Evolutionary conservation across 257 asterid genomes (phyloP).

Genomic region (Jacaranda mimosifolia): DNA sequence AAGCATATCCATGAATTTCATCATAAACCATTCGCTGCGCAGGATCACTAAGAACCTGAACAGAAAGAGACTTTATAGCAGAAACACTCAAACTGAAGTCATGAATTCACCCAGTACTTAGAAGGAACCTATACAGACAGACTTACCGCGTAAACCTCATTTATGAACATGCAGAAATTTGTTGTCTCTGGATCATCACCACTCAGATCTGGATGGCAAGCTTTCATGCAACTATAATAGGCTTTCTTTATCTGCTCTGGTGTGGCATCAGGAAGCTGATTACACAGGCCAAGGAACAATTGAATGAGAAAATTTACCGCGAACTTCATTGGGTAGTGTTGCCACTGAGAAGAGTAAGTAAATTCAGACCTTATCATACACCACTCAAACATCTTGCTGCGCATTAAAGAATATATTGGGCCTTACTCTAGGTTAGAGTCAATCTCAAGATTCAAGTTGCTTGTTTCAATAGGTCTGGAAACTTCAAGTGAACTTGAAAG

Average conservation of each 20-base stretch:
- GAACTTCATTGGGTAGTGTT: not conserved
- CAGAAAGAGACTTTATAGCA: slow-evolving; percentile 36
- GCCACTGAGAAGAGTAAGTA: not conserved
- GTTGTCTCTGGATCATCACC: slow-evolving; percentile 92
- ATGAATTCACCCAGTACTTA: not conserved
- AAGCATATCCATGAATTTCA: slow-evolving; percentile 93
- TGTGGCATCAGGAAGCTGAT: slow-evolving; percentile 95
- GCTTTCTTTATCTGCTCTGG: slow-evolving; percentile 92
- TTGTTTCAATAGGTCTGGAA: no score
- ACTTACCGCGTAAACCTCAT: slow-evolving; percentile 88
- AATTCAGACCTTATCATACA: no score
- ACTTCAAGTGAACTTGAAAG: no score
- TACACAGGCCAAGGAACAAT: slow-evolving; percentile 3
- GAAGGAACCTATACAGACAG: slow-evolving; percentile 16
- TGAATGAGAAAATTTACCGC: not conserved
- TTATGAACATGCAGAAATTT: slow-evolving; percentile 93
- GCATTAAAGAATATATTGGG: no score
- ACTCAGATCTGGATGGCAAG: slow-evolving; percentile 98
- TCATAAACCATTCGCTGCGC: slow-evolving; percentile 93
- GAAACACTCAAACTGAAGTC: not conserved
- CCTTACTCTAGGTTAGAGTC: no score
- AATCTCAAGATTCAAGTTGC: no score
- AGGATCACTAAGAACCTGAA: slow-evolving; percentile 97
- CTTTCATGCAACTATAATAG: slow-evolving; percentile 96
- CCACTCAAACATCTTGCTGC: no score